A percentile compares a stretch with the other conserved stretches of the same genome.
phyloP scores from a whole-genome alignment of 768 basidiomycete species.

The Auricularia sp. region DNA sequence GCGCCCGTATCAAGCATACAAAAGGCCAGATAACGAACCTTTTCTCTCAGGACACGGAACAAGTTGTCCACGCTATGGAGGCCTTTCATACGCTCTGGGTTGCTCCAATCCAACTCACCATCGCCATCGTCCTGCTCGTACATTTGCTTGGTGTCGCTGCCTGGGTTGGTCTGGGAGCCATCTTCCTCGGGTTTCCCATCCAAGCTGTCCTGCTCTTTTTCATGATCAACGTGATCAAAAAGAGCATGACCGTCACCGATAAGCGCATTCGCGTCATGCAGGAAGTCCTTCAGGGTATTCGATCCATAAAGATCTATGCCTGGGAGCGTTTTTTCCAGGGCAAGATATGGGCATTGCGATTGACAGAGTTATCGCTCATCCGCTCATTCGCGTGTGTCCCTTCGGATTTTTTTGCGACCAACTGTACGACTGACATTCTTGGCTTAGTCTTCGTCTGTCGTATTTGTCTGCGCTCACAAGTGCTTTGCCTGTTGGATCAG shows the following conservation, averaged over 20 bases:
- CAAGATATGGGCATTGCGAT: constrained; percentile 31
- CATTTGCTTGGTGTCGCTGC: neutral
- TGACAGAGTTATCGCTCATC: constrained; percentile 10
- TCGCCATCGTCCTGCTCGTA: neutral
- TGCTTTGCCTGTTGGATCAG: constrained; percentile 41
- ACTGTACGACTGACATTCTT: neutral
- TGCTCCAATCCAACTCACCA: neutral
- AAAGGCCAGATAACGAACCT: constrained; percentile 62
- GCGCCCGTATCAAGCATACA: constrained; percentile 46
- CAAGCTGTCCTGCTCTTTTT: constrained; percentile 41
- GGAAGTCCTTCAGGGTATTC: constrained; percentile 57
- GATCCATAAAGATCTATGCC: constrained; percentile 53
- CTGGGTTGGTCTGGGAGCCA: constrained; percentile 13
- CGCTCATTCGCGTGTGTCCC: constrained; percentile 19
- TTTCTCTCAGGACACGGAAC: constrained; percentile 33
- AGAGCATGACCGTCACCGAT: constrained; percentile 57
- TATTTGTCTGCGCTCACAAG: constrained; percentile 34
- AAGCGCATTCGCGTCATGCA: constrained; percentile 51
- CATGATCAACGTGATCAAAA: constrained; percentile 42
- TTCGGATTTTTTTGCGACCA: neutral
- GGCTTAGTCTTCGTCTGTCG: constrained; percentile 17
- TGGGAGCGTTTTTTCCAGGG: constrained; percentile 45
- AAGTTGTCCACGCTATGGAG: neutral
- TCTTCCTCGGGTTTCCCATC: constrained; percentile 48
- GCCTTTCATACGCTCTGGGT: neutral